Conservation (phyloP, 306 rosid genomes). For the Ormosia emarginata region DNA sequence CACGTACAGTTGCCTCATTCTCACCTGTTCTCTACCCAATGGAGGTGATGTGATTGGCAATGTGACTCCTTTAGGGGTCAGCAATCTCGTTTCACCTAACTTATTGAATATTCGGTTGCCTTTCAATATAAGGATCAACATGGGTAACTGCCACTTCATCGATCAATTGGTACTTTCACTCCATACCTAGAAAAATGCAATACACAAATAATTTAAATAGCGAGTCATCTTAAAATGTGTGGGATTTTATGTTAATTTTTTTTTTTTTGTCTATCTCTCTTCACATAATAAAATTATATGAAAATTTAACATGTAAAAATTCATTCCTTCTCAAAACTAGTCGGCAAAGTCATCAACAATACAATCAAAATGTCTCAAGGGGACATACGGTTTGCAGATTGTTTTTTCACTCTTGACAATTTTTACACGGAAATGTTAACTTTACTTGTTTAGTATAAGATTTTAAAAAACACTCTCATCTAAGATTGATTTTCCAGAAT, state of each 20-base stretch:
- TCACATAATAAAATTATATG: too few species aligned
- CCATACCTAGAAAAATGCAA: not conserved
- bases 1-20: not conserved
- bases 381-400: not conserved
- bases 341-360: not conserved
- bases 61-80: not conserved
- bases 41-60: not conserved
- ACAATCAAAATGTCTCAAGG: not conserved
- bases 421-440: too few species aligned
- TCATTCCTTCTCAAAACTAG: not conserved
- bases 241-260: too few species aligned
- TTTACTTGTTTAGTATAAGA: too few species aligned
- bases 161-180: not conserved
- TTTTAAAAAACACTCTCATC: too few species aligned
- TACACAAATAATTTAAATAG: too few species aligned
- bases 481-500: too few species aligned
- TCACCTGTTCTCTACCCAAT: not conserved
- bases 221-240: too few species aligned
- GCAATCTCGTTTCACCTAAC: not conserved
- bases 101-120: not conserved
- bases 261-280: too few species aligned
- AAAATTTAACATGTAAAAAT: too few species aligned
- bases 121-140: not conserved
- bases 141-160: not conserved
- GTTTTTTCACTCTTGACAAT: too few species aligned